These are phyloP conservation scores for Blakeslea trispora DNA, from an alignment of 371 early-diverging fungal genomes.

Conservation along the genomic window DNA sequence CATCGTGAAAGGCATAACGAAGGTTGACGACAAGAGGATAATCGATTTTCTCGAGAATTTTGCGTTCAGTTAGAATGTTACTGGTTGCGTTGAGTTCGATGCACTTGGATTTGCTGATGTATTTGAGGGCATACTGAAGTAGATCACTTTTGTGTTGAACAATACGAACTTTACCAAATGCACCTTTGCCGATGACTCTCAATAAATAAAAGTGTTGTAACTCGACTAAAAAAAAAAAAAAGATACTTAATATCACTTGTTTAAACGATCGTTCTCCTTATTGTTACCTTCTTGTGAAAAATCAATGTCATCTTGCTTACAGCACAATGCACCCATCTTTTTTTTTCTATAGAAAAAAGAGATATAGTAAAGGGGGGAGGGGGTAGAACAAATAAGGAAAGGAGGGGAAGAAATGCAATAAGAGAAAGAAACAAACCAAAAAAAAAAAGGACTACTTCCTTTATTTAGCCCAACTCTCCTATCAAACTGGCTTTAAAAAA, in stretches of 20 bases:
- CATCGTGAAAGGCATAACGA: conserved; percentile 79
- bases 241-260: conserved; percentile 58
- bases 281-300: conserved; percentile 34
- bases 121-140: conserved; percentile 55
- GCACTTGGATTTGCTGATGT: conserved; percentile 54
- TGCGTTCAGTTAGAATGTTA: conserved; percentile 57
- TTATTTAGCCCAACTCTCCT: too few species aligned
- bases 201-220: conserved; percentile 70
- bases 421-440: too few species aligned
- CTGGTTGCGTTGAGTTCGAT: conserved; percentile 51
- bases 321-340: conserved; percentile 38
- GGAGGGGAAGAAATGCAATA: too few species aligned
- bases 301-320: conserved; percentile 37
- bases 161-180: conserved; percentile 77
- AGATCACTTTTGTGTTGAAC: conserved; percentile 76
- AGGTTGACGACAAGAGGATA: conserved; percentile 61
- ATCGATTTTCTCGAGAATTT: conserved; percentile 45
- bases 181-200: conserved; percentile 68
- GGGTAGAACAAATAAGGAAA: too few species aligned
- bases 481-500: too few species aligned
- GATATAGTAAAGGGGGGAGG: too few species aligned
- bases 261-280: too few species aligned
- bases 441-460: too few species aligned
- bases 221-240: too few species aligned
- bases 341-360: neutral